phyloP scores from a whole-genome alignment of 2,329 filamentous ascomycete species.

The Fonsecaea pugnacius region DNA sequence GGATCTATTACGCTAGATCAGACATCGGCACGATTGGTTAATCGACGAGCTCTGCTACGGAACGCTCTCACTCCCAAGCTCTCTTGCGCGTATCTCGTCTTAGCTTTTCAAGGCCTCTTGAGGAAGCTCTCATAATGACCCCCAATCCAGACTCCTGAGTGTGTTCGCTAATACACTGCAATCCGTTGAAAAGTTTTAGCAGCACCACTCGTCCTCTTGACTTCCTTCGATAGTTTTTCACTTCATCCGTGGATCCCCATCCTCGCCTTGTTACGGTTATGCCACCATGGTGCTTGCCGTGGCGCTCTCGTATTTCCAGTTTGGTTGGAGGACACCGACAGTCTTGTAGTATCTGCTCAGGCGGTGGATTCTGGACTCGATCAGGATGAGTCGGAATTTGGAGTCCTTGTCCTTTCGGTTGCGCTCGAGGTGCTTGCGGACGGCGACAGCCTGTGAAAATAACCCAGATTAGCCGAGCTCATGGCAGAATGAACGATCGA shows the following conservation, averaged over 20 bases:
- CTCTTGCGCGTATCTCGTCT: background rate
- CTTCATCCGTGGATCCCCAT: background rate
- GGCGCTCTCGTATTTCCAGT: constrained; percentile 98
- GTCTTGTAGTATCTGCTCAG: constrained; percentile 99
- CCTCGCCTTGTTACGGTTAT: constrained; percentile 57
- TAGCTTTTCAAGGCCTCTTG: background rate
- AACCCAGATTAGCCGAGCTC: background rate
- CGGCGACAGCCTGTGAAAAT: constrained; percentile 79
- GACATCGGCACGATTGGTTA: background rate
- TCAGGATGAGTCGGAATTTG: constrained; percentile 99
- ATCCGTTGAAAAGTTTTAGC: background rate
- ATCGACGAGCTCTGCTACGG: background rate
- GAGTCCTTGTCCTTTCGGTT: constrained; percentile 99
- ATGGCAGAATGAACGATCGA: background rate
- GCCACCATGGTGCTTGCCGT: constrained; percentile 93
- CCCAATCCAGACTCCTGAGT: background rate
- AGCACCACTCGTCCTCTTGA: background rate
- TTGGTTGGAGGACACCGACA: constrained; percentile 79
- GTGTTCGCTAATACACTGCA: background rate
- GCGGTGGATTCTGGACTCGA: constrained; percentile 99
- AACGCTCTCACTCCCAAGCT: background rate
- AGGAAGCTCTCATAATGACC: background rate
- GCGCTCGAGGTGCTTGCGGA: constrained; percentile 99
- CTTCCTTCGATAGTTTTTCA: background rate
- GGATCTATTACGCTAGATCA: background rate